Evolutionary conservation across 179 eudicot genomes (phyloP).

Genomic region (Beta macrorhiza): DNA sequence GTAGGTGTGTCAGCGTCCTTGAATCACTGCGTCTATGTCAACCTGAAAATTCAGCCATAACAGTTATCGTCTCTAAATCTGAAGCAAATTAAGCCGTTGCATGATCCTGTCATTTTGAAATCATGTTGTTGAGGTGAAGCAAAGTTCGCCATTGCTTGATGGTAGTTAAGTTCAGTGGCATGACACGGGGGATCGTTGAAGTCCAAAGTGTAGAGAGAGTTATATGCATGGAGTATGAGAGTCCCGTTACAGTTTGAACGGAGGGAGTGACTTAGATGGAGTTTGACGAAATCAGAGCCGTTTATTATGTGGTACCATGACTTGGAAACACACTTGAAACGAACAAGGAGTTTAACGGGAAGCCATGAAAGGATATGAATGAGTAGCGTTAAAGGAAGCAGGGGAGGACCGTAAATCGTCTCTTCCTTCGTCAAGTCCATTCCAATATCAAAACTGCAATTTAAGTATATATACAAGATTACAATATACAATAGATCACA

Average conservation of each 20-base stretch:
- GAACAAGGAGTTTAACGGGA: background rate
- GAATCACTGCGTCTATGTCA: too few relatives aligned
- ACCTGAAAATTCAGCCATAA: too few relatives aligned
- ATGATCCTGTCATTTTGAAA: background rate
- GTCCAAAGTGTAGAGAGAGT: background rate
- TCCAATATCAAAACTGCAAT: background rate
- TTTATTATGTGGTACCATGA: background rate
- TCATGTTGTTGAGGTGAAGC: background rate
- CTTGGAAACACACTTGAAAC: slow-evolving; percentile 13
- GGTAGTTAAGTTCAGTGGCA: background rate
- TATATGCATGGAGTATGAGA: background rate
- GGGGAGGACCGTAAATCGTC: background rate
- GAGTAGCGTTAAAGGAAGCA: background rate
- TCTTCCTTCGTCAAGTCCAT: background rate
- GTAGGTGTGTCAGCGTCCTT: too few relatives aligned
- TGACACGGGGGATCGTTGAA: background rate
- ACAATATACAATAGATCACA: too few relatives aligned
- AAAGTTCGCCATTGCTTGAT: background rate
- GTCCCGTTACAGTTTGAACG: background rate
- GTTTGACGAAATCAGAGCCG: background rate
- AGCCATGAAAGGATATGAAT: background rate
- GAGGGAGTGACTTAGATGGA: background rate
- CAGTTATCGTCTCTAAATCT: background rate
- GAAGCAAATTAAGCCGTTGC: slow-evolving; percentile 3
- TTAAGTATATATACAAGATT: background rate